Conservation (phyloP, 1,284 basidiomycete species). For the Naganishia albida region DNA sequence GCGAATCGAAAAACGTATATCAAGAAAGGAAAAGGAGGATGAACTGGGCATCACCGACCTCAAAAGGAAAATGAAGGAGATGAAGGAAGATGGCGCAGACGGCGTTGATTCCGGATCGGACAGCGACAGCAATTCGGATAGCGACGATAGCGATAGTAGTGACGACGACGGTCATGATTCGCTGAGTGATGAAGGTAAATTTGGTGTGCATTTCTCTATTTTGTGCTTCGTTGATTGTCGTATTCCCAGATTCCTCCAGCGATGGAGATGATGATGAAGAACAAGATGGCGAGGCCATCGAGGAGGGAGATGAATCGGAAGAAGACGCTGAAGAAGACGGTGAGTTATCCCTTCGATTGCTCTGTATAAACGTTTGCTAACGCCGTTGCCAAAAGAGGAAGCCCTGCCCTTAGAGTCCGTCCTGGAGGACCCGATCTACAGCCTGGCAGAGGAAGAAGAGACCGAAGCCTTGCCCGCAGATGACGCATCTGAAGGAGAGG, state of each 20-base stretch:
- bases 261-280: slow-evolving; percentile 18
- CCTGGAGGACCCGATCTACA: slow-evolving; percentile 27
- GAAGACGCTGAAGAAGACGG: slow-evolving; percentile 15
- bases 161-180: slow-evolving; percentile 9
- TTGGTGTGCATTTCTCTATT: neutral
- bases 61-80: slow-evolving; percentile 40
- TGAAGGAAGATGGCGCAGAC: slow-evolving; percentile 36
- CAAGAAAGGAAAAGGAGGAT: slow-evolving; percentile 60
- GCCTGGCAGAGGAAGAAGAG: slow-evolving; percentile 39
- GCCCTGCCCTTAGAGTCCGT: slow-evolving; percentile 26
- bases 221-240: neutral
- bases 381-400: slow-evolving; percentile 1
- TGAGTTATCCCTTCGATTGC: neutral
- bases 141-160: slow-evolving; percentile 28
- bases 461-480: slow-evolving; percentile 39
- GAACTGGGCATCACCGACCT: slow-evolving; percentile 23
- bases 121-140: slow-evolving; percentile 13
- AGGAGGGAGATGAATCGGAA: neutral
- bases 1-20: slow-evolving; percentile 69
- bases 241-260: slow-evolving; percentile 12
- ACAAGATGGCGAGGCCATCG: slow-evolving; percentile 1
- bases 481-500: slow-evolving; percentile 51
- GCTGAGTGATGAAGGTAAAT: slow-evolving; percentile 27
- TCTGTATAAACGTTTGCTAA: neutral
- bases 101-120: slow-evolving; percentile 29